Evolutionary conservation across 768 basidiomycete genomes (phyloP), one percentile per base, ranked within the genome.

Genomic region (Amanita brunnescens): DNA sequence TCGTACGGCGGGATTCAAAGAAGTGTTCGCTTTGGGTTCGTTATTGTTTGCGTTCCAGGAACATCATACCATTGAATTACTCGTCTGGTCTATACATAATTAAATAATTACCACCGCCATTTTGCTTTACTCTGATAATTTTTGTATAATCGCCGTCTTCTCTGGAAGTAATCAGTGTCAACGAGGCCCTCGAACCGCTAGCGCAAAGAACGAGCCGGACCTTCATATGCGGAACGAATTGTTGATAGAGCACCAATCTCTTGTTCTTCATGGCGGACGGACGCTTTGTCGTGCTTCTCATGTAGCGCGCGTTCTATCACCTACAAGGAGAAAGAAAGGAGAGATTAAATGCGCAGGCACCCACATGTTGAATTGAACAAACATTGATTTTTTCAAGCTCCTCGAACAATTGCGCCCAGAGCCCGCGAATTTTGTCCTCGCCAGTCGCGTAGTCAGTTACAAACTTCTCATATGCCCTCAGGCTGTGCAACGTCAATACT

Each of bases 331-430:
- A 42, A 38, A 49, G 14, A 30, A 38, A 21, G 1, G 18, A 35
- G n/a, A 8, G 21, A 3, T 30, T 33, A 14, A 49, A 21, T 5
- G 37, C 23, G 26, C 6, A 38, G 13, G 23, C 7, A 24, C 10
- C 13, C 1, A n/a, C 7, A 35, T 1, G 18, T 6, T 30, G 20
- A 13, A 16, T 21, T 29, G 20, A 3, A 34, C 49, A 38, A 53
- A 59, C 61, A 48, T 49, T n/a, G 35, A 62, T 42, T 41, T 59
- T 62, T 52, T 61, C 54, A 24, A 56, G 60, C 46, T 61, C 60
- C 23, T 58, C 53, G 18, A 54, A 54, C 35, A 62, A 51, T 35
- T 61, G 61, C 23, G 30, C 50, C 57, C 58, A 59, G 23, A 62
- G 47, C 29, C 54, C 54, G 30, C 58, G 58, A 9, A 62, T 62